Evolutionary conservation across 257 asterid genomes (phyloP).

Genomic region (Gentiana dahurica): DNA sequence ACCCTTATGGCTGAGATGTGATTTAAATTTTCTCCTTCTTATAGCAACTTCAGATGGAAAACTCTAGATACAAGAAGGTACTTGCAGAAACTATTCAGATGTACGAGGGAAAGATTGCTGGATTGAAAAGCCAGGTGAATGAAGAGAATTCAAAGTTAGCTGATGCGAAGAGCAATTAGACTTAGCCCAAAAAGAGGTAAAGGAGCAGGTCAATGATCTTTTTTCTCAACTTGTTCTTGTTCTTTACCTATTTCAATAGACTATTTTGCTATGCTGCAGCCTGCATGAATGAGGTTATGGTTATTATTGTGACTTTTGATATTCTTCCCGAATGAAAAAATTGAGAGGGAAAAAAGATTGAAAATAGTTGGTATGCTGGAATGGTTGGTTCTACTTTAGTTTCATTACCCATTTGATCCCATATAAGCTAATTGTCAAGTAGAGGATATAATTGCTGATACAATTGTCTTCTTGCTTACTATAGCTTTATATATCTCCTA

Average conservation of each 20-base stretch:
- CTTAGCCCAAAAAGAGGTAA: constrained; percentile 19
- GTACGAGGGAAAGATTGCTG: constrained; percentile 60
- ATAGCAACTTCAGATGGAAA: constrained; percentile 54
- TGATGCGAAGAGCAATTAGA: constrained; percentile 45
- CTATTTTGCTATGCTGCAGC: too few relatives aligned
- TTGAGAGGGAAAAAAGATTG: too few relatives aligned
- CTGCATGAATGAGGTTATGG: too few relatives aligned
- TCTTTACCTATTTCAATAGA: too few relatives aligned
- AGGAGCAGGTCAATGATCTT: too few relatives aligned
- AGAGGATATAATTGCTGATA: not conserved
- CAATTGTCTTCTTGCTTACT: not conserved
- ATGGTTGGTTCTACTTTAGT: too few relatives aligned
- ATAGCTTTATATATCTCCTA: not conserved
- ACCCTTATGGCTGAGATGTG: constrained; percentile 7
- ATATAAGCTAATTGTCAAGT: not conserved
- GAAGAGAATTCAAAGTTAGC: constrained; percentile 34
- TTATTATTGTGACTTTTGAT: too few relatives aligned
- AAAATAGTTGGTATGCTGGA: too few relatives aligned
- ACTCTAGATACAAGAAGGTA: constrained; percentile 40
- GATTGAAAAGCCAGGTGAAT: constrained; percentile 40
- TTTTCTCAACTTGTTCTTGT: too few relatives aligned
- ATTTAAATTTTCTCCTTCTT: constrained; percentile 10
- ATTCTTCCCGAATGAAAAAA: too few relatives aligned
- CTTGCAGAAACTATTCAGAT: constrained; percentile 66
- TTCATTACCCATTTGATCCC: too few relatives aligned